Base-by-base conservation (phyloP, 2,329 filamentous ascomycete genomes). In the Sclerotinia spermophila region DNA sequence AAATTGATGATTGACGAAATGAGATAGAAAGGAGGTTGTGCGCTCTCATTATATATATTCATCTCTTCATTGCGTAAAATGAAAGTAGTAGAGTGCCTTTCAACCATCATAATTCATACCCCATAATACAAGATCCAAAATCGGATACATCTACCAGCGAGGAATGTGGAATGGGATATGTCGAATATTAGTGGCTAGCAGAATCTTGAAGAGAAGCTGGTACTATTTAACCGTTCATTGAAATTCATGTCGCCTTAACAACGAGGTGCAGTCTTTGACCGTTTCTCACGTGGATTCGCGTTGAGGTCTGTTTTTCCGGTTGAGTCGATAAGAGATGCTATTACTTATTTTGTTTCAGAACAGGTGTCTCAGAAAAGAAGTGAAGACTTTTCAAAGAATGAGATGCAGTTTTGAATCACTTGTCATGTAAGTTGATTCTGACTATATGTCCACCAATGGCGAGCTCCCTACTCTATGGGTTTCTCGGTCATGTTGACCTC, bases 1-100 rank as follows among this genome's bases (percentile, higher is more conserved):
- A 5, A 24, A 21, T 33, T 7, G 13, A 27, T 1, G 8, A 27
- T 27, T 17, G n/a, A 27, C 48, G 6, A 53, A 51, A 51, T 1
- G 17, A 17, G 24, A 30, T 27, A 3, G n/a, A 53, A 53, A 30
- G 15, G 3, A 17, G 27, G 17, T 17, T 17, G 48, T n/a, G 48
- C n/a, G 5, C 48, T 11, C 5, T 38, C 35, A 24, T 17, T 5
- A 10, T n/a, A 59, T n/a, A 24, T 59, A 17, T 59, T 59, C 42
- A 24, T 13, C 38, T 19, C 10, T 3, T 5, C 11, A 7, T 35
- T 38, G n/a, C 51, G 33, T n/a, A 8, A n/a, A 19, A 33, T n/a
- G 15, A 2, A 1, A 7, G n/a, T 64, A 0, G 15, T 13, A 38
- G 21, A 21, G 13, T 13, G n/a, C 7, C 2, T n/a, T 0, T 17